Conservation (phyloP, 2,329 filamentous ascomycete species). For the Scolecobasidium constrictum region DNA sequence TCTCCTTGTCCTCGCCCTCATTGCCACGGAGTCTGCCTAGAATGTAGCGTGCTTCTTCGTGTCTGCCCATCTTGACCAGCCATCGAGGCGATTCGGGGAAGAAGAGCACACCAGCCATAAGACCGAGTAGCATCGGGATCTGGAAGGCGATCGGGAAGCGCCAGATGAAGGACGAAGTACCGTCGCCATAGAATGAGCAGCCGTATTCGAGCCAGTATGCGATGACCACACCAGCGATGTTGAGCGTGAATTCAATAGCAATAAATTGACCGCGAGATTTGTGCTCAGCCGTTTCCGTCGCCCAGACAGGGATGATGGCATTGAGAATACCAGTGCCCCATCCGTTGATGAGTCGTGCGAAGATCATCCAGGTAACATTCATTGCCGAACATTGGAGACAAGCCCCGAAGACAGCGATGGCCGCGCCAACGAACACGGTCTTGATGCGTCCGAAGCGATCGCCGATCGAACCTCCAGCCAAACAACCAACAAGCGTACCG, state of each 20-base stretch:
- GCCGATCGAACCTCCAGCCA: conserved; percentile 47
- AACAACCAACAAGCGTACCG: conserved; percentile 43
- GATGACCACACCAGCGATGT: conserved; percentile 59
- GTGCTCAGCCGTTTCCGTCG: conserved; percentile 50
- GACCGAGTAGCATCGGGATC: conserved; percentile 30
- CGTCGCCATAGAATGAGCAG: conserved; percentile 44
- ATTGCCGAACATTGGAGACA: conserved; percentile 48
- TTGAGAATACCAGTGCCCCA: conserved; percentile 48
- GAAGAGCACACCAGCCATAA: conserved; percentile 32
- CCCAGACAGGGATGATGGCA: conserved; percentile 52
- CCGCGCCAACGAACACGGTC: conserved; percentile 49
- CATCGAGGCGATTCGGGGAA: conserved; percentile 25
- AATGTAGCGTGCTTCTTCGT: conserved; percentile 39
- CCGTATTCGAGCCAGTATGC: conserved; percentile 45
- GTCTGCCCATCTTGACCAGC: conserved; percentile 4
- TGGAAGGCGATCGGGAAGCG: conserved; percentile 37
- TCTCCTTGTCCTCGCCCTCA: conserved; percentile 18
- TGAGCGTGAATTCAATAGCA: conserved; percentile 48
- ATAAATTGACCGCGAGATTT: conserved; percentile 44
- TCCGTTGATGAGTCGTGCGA: conserved; percentile 48
- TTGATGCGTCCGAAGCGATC: conserved; percentile 49
- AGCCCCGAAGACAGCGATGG: conserved; percentile 47
- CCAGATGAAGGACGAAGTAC: conserved; percentile 19
- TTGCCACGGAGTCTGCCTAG: conserved; percentile 53
- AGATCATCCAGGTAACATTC: conserved; percentile 44